Evolutionary conservation across 208 protist genomes (phyloP).

Genomic region (Leishmania lainsoni): DNA sequence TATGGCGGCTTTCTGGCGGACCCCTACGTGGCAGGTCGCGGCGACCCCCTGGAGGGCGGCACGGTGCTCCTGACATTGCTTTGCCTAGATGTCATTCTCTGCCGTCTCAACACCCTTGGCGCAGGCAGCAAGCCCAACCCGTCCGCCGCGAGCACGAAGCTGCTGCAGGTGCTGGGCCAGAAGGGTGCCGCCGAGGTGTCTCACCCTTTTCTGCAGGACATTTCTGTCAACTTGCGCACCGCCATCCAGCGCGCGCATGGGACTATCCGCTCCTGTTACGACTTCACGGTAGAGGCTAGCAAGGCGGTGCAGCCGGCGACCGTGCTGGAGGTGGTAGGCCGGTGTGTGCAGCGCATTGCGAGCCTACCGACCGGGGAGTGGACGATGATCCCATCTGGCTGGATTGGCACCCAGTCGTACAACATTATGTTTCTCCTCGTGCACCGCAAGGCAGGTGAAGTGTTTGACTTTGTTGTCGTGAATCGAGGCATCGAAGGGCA

Average conservation of each 20-base stretch:
- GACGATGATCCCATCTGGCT: constrained; percentile 57
- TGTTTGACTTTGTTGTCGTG: constrained; percentile 56
- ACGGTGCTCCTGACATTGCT: constrained; percentile 35
- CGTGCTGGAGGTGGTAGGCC: constrained; percentile 36
- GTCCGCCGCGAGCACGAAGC: constrained; percentile 21
- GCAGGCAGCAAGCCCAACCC: constrained; percentile 6
- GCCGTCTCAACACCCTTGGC: constrained; percentile 54
- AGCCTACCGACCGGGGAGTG: constrained; percentile 53
- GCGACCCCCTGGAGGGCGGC: constrained; percentile 53
- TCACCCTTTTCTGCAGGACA: constrained; percentile 38
- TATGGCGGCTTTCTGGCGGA: constrained; percentile 69
- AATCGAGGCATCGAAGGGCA: constrained; percentile 57
- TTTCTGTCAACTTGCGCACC: constrained; percentile 33
- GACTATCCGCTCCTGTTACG: constrained; percentile 37
- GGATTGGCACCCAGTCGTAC: constrained; percentile 37
- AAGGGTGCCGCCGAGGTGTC: constrained; percentile 30
- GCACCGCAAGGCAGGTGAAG: constrained; percentile 24
- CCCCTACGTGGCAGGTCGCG: constrained; percentile 56
- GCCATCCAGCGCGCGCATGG: constrained; percentile 49
- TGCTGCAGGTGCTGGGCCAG: constrained; percentile 33
- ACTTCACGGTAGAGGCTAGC: constrained; percentile 37
- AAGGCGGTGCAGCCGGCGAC: constrained; percentile 33
- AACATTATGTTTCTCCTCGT: constrained; percentile 61
- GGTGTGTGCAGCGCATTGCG: constrained; percentile 31
- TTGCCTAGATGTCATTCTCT: constrained; percentile 49